Conservation (phyloP, 208 protist species). For the Crithidia sp. region DNA sequence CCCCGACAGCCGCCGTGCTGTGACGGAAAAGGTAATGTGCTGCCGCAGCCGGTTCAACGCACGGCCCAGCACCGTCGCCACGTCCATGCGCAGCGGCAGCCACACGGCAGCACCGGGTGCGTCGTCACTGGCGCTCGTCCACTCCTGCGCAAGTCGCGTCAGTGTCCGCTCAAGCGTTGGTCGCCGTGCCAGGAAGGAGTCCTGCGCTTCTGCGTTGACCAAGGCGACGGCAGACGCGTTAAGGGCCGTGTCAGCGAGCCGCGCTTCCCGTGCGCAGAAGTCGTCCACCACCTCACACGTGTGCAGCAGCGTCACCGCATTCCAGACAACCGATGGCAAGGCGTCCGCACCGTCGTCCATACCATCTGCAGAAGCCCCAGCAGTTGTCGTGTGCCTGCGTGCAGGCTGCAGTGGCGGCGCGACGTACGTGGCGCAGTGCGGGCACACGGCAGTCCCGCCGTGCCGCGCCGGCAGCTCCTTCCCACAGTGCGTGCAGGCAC, state of each 20-base stretch:
- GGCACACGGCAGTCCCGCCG: constrained; percentile 34
- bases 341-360: too few relatives aligned
- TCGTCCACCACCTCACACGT: constrained; percentile 28
- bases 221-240: too few relatives aligned
- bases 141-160: constrained; percentile 18
- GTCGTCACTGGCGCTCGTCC: background rate
- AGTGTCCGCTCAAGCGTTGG: constrained; percentile 26
- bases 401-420: background rate
- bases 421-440: constrained; percentile 35
- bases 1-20: constrained; percentile 50
- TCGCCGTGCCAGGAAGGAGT: constrained; percentile 12
- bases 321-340: constrained; percentile 19
- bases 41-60: constrained; percentile 25
- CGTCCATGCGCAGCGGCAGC: constrained; percentile 29
- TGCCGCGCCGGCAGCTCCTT: constrained; percentile 12
- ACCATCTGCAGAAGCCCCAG: background rate
- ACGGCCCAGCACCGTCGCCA: constrained; percentile 13
- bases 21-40: constrained; percentile 13
- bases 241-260: background rate
- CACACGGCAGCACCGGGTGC: background rate
- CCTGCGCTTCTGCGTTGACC: background rate
- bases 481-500: constrained; percentile 31
- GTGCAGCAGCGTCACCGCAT: constrained; percentile 28
- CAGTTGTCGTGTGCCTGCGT: background rate
- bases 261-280: constrained; percentile 12